Evolutionary conservation across 2,329 filamentous ascomycete species (phyloP).

Genomic region (Fusarium sacchari): DNA sequence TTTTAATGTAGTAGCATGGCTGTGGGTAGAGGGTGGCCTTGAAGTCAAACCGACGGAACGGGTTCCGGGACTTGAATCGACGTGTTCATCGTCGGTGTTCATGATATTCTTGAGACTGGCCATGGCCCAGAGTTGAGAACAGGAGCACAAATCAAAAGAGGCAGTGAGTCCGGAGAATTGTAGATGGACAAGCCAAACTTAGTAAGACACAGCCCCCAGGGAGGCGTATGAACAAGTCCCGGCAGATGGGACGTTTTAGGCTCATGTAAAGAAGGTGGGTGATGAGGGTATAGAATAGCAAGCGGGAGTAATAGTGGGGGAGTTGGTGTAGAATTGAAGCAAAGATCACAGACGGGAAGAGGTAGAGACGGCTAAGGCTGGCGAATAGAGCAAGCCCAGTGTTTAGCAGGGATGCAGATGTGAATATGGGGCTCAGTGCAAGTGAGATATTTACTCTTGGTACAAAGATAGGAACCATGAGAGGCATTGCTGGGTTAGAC

Average conservation of each 20-base stretch:
- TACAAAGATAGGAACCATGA: slow-evolving; percentile 42
- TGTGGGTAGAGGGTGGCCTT: slow-evolving; percentile 48
- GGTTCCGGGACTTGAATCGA: slow-evolving; percentile 56
- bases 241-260: slow-evolving; percentile 45
- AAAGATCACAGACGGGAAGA: slow-evolving; percentile 43
- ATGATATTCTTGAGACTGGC: slow-evolving; percentile 67
- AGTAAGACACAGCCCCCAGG: slow-evolving; percentile 59
- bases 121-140: slow-evolving; percentile 58
- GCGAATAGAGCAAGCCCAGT: slow-evolving; percentile 24
- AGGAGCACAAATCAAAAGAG: slow-evolving; percentile 48
- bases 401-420: slow-evolving; percentile 35
- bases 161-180: slow-evolving; percentile 47
- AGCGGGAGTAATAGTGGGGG: slow-evolving; percentile 38
- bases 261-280: slow-evolving; percentile 48
- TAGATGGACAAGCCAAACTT: slow-evolving; percentile 53
- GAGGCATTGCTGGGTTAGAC: slow-evolving; percentile 43
- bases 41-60: slow-evolving; percentile 55
- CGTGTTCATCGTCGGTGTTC: slow-evolving; percentile 63
- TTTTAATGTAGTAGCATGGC: slow-evolving; percentile 53
- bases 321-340: slow-evolving; percentile 37
- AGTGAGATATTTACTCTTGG: slow-evolving; percentile 32
- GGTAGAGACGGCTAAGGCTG: slow-evolving; percentile 34
- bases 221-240: slow-evolving; percentile 46
- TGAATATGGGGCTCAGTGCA: slow-evolving; percentile 26
- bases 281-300: slow-evolving; percentile 43